These are phyloP conservation scores for Sclerotinia borealis DNA, from an alignment of 2,329 filamentous ascomycete species.

Conservation along the genomic window DNA sequence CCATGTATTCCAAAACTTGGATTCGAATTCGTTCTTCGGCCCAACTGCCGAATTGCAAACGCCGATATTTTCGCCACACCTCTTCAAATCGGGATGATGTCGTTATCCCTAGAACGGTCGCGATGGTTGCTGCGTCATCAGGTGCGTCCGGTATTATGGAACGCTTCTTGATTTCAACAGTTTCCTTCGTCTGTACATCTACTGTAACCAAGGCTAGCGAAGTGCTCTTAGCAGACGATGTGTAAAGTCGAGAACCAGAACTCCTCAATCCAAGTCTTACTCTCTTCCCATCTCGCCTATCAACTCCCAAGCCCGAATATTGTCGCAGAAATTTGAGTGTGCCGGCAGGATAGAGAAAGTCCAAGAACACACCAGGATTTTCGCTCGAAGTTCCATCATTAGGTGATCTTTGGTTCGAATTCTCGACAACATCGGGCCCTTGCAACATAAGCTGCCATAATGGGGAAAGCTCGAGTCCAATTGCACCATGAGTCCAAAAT, in stretches of 20 bases:
- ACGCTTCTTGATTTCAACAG: not conserved
- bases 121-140: conserved; percentile 6
- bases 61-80: conserved; percentile 38
- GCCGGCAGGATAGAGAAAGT: conserved; percentile 38
- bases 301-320: conserved; percentile 24
- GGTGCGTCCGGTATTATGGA: not conserved
- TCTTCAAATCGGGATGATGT: conserved; percentile 31
- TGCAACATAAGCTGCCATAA: conserved; percentile 28
- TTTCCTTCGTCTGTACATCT: not conserved
- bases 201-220: not conserved
- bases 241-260: conserved; percentile 32
- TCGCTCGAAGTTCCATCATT: conserved; percentile 10
- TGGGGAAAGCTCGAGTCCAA: conserved; percentile 30
- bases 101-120: conserved; percentile 16
- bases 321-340: conserved; percentile 34
- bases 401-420: conserved; percentile 12
- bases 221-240: conserved; percentile 27
- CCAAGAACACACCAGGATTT: conserved; percentile 29
- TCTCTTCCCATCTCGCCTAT: conserved; percentile 25
- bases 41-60: conserved; percentile 13
- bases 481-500: conserved; percentile 50
- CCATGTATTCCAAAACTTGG: conserved; percentile 35
- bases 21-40: conserved; percentile 22
- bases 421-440: conserved; percentile 16
- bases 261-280: conserved; percentile 17